Conservation (phyloP, 306 rosid genomes). For the Trifolium repens region DNA sequence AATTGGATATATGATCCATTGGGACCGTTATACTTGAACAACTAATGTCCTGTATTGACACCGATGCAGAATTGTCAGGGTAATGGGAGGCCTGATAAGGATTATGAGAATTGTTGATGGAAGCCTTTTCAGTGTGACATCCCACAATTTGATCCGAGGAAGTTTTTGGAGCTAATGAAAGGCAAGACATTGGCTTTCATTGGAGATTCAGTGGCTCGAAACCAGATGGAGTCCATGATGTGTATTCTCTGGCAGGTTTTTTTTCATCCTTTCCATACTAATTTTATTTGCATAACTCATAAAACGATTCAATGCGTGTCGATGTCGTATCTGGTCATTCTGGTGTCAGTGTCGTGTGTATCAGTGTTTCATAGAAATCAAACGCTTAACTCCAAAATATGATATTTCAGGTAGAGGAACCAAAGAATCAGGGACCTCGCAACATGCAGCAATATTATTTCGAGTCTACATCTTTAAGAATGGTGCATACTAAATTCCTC, state of each 20-base stretch:
- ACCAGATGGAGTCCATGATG: constrained; percentile 94
- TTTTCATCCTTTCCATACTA: constrained; percentile 23
- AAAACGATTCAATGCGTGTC: not conserved
- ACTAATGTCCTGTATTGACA: constrained; percentile 87
- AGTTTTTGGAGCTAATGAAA: constrained; percentile 83
- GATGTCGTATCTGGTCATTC: not conserved
- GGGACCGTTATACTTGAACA: constrained; percentile 85
- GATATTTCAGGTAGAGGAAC: constrained; percentile 76
- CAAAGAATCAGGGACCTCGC: constrained; percentile 81
- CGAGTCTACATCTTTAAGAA: constrained; percentile 58
- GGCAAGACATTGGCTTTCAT: constrained; percentile 94
- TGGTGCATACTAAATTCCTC: too few species aligned
- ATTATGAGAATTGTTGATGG: constrained; percentile 96
- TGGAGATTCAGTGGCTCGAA: constrained; percentile 96
- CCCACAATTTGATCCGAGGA: constrained; percentile 80
- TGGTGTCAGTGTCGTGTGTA: not conserved
- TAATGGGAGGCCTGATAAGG: constrained; percentile 96
- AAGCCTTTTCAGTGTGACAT: constrained; percentile 86
- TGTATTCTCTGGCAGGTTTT: constrained; percentile 96
- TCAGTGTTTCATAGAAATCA: too few species aligned
- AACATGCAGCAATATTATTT: constrained; percentile 81
- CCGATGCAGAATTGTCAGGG: constrained; percentile 98
- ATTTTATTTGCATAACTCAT: constrained; percentile 22
- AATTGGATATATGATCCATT: constrained; percentile 73
- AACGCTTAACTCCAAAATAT: not conserved